Evolutionary conservation across 805 yeast genomes (phyloP).

Genomic region (Nakazawaea laoshanensis): DNA sequence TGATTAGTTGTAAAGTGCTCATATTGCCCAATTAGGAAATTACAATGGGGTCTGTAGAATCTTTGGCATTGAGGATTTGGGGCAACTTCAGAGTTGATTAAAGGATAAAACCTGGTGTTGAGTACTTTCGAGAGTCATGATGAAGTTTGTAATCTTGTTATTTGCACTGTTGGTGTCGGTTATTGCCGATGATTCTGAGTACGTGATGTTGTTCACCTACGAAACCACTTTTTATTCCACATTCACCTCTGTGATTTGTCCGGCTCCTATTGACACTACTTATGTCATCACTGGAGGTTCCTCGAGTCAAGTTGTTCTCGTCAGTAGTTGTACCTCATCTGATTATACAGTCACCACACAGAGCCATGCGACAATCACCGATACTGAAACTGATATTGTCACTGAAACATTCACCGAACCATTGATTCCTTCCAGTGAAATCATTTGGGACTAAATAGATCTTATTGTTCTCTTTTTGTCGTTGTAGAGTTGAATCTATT

Average conservation of each 20-base stretch:
- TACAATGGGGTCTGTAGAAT: no score
- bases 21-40: no score
- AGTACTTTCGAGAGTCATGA: no score
- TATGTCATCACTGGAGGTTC: slow-evolving; percentile 2
- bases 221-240: slow-evolving; percentile 7
- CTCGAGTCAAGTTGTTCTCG: not conserved
- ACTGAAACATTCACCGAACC: slow-evolving; percentile 2
- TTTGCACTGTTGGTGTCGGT: no score
- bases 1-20: no score
- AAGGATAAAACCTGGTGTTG: no score
- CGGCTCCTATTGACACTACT: slow-evolving; percentile 2
- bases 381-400: slow-evolving; percentile 1
- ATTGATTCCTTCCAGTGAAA: slow-evolving; percentile 6
- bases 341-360: not conserved
- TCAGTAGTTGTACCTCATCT: slow-evolving; percentile 10
- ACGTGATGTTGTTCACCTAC: no score
- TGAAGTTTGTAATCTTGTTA: no score
- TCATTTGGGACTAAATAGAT: slow-evolving; percentile 3
- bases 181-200: no score
- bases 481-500: not conserved
- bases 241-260: slow-evolving; percentile 6
- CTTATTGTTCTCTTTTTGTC: not conserved
- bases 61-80: no score
- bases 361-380: slow-evolving; percentile 1
- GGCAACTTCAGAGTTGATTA: no score